Conservation (phyloP, 1,139 yeast species). For the Yamadazyma aaseri region DNA sequence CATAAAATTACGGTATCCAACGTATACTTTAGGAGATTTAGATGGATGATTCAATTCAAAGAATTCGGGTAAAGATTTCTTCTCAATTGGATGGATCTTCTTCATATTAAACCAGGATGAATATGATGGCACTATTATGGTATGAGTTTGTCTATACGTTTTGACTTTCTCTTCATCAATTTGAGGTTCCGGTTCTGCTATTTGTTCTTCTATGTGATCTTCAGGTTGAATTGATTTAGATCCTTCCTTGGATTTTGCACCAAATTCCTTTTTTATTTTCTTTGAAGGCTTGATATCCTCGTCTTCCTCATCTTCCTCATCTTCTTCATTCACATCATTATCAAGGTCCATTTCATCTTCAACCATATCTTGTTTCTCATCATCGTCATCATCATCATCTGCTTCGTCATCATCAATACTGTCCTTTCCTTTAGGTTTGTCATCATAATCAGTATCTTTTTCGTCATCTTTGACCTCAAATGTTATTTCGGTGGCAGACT, state of each 20-base stretch:
- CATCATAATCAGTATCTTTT: slow-evolving; percentile 2
- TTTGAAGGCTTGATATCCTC: slow-evolving; percentile 2
- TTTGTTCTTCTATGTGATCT: slow-evolving; percentile 4
- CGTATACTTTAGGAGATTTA: slow-evolving; percentile 85
- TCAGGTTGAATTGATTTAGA: slow-evolving; percentile 2
- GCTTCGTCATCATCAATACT: slow-evolving; percentile 3
- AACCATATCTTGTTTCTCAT: slow-evolving; percentile 1
- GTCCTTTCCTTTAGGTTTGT: slow-evolving; percentile 3
- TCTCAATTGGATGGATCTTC: slow-evolving; percentile 61
- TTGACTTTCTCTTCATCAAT: slow-evolving; percentile 16
- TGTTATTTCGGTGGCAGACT: neutral
- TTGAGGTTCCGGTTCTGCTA: slow-evolving; percentile 14
- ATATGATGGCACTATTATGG: slow-evolving; percentile 90
- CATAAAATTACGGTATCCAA: slow-evolving; percentile 91
- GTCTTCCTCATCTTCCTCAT: slow-evolving; percentile 4
- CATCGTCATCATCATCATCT: slow-evolving; percentile 5
- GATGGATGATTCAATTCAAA: slow-evolving; percentile 73
- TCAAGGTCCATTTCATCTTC: slow-evolving; percentile 2
- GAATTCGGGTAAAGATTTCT: slow-evolving; percentile 86
- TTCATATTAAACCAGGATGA: slow-evolving; percentile 85
- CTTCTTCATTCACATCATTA: neutral
- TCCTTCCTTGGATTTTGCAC: slow-evolving; percentile 1
- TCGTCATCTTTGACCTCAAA: slow-evolving; percentile 4
- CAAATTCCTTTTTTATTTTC: slow-evolving; percentile 6
- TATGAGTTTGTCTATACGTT: slow-evolving; percentile 64